Percentiles rank a stretch among this genome's conserved stretches.
Evolutionary conservation across 768 basidiomycete species (phyloP).

Genomic region (Amanita jacksonii): DNA sequence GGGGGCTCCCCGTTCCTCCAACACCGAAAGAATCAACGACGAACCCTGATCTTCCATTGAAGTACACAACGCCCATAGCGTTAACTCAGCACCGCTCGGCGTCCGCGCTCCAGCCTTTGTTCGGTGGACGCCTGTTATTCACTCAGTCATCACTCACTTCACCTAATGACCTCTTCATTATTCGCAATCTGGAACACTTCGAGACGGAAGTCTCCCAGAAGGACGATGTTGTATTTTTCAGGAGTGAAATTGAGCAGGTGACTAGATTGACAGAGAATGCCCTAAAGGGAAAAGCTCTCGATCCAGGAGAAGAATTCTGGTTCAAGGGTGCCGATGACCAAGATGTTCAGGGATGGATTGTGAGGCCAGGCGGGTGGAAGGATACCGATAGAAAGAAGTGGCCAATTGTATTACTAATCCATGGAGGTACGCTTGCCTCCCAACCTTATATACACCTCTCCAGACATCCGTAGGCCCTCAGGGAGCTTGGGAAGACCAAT

Average conservation of each 20-base stretch:
- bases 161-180: slow-evolving; percentile 72
- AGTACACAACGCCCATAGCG: slow-evolving; percentile 43
- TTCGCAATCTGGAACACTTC: slow-evolving; percentile 37
- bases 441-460: neutral
- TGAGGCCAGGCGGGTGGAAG: slow-evolving; percentile 75
- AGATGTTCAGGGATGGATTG: slow-evolving; percentile 75
- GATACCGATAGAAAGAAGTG: slow-evolving; percentile 59
- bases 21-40: slow-evolving; percentile 48
- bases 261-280: slow-evolving; percentile 54
- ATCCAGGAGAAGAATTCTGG: slow-evolving; percentile 73
- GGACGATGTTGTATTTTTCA: slow-evolving; percentile 18
- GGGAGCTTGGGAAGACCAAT: slow-evolving; percentile 83
- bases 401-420: slow-evolving; percentile 75
- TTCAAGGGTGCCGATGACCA: slow-evolving; percentile 76
- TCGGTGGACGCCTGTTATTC: slow-evolving; percentile 56
- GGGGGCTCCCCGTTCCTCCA: slow-evolving; percentile 53
- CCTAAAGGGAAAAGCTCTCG: slow-evolving; percentile 49
- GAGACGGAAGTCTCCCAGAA: slow-evolving; percentile 30
- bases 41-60: slow-evolving; percentile 35
- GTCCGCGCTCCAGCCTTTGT: slow-evolving; percentile 53
- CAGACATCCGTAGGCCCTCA: slow-evolving; percentile 44
- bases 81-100: slow-evolving; percentile 51
- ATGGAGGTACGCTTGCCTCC: slow-evolving; percentile 41
- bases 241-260: slow-evolving; percentile 39
- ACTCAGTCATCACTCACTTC: slow-evolving; percentile 63